phyloP scores from a whole-genome alignment of 768 basidiomycete species.

The Auricularia cornea region DNA sequence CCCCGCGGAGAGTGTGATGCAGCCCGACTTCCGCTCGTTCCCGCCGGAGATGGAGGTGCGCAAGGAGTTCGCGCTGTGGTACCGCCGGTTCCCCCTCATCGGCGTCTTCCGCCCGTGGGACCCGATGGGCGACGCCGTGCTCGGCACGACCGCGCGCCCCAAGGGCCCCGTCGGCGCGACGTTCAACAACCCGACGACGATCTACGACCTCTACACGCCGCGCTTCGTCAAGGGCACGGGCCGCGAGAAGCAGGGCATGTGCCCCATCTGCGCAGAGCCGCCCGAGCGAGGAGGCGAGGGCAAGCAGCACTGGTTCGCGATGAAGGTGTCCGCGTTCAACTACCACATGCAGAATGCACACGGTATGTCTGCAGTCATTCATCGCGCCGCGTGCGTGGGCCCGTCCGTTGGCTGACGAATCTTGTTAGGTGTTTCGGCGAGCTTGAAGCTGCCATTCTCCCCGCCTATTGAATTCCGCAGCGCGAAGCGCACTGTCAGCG shows the following conservation, averaged over 20 bases:
- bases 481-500: conserved; percentile 31
- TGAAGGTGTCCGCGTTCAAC: conserved; percentile 77
- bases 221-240: conserved; percentile 68
- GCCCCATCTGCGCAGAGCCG: conserved; percentile 66
- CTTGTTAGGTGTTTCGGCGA: conserved; percentile 56
- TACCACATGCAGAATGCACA: conserved; percentile 81
- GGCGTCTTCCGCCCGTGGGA: conserved; percentile 39
- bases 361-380: conserved; percentile 33
- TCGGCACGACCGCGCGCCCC: conserved; percentile 3
- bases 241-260: conserved; percentile 60
- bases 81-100: conserved; percentile 61
- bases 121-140: conserved; percentile 7
- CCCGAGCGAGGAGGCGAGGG: conserved; percentile 53
- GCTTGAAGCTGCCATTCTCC: conserved; percentile 63
- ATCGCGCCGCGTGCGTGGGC: background rate
- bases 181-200: conserved; percentile 51
- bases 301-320: conserved; percentile 60
- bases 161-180: conserved; percentile 22
- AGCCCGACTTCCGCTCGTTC: conserved; percentile 32
- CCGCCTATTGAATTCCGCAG: conserved; percentile 61
- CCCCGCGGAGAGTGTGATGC: background rate
- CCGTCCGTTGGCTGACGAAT: conserved; percentile 2
- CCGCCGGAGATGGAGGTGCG: conserved; percentile 41
- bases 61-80: conserved; percentile 50
- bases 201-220: conserved; percentile 69